A percentile compares a stretch with the other conserved stretches of the same genome.
phyloP scores from a whole-genome alignment of 331 rosid genomes.

The Acacia pycnantha region DNA sequence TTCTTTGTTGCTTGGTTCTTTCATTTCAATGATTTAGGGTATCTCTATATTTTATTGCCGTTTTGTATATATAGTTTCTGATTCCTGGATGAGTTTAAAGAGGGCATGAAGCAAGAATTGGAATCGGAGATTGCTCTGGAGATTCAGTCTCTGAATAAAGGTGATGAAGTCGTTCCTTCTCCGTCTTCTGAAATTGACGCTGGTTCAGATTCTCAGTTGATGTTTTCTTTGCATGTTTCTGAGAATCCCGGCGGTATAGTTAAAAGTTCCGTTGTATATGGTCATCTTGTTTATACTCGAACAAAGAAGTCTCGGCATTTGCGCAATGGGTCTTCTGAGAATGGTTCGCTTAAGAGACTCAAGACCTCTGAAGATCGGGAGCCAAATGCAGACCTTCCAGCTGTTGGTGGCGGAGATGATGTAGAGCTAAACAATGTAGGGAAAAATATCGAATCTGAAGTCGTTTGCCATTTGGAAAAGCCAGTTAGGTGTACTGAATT shows the following conservation, averaged over 20 bases:
- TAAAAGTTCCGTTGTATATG: constrained; percentile 53
- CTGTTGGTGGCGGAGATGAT: background rate
- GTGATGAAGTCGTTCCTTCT: constrained; percentile 30
- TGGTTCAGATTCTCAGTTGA: constrained; percentile 23
- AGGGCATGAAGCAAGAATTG: constrained; percentile 49
- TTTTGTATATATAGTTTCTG: constrained; percentile 34
- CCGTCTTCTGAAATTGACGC: constrained; percentile 15
- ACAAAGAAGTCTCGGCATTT: constrained; percentile 42
- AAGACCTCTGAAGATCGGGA: constrained; percentile 13
- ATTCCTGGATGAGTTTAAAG: constrained; percentile 30
- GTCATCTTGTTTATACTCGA: constrained; percentile 75
- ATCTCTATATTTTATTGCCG: background rate
- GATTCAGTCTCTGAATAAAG: constrained; percentile 23
- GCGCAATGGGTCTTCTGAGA: constrained; percentile 23
- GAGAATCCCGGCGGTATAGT: constrained; percentile 30
- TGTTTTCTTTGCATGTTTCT: constrained; percentile 25
- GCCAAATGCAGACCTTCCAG: constrained; percentile 2
- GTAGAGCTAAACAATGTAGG: constrained; percentile 30
- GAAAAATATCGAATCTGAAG: constrained; percentile 8
- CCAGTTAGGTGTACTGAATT: constrained; percentile 15
- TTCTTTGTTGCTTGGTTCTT: constrained; percentile 16
- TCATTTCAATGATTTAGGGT: constrained; percentile 11
- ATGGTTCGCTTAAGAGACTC: constrained; percentile 25
- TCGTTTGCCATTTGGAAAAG: constrained; percentile 10
- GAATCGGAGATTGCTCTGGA: constrained; percentile 38